Evolutionary conservation across 805 yeast species (phyloP).

Genomic region (Ogataea neopini): DNA sequence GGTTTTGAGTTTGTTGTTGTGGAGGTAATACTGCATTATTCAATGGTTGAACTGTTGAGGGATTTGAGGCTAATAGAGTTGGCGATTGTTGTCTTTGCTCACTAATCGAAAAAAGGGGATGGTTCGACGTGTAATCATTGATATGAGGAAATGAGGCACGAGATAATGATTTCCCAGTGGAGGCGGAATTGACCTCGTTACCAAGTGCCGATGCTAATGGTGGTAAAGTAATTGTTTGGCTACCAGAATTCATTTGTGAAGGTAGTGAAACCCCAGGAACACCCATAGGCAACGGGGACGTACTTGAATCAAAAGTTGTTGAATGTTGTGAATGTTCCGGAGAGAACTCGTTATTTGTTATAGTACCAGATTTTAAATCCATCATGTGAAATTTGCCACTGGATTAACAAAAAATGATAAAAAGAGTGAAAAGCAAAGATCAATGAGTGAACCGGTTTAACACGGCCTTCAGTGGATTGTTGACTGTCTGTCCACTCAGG

Average conservation of each 20-base stretch:
- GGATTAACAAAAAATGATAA: background rate
- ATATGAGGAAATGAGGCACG: constrained; percentile 1
- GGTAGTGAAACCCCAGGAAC: background rate
- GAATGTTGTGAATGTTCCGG: constrained; percentile 1
- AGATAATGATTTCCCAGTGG: background rate
- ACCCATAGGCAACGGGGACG: background rate
- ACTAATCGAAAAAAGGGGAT: background rate
- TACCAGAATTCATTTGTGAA: background rate
- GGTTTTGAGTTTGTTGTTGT: constrained; percentile 2
- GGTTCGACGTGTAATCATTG: constrained; percentile 10
- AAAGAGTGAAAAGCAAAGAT: constrained; percentile 1
- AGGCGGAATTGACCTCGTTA: background rate
- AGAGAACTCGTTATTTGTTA: background rate
- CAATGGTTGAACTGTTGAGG: background rate
- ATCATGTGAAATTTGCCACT: background rate
- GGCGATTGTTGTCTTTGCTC: constrained; percentile 1
- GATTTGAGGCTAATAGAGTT: background rate
- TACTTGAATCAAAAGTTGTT: background rate
- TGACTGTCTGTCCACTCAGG: background rate
- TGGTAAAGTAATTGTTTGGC: constrained; percentile 11
- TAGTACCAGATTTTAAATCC: background rate
- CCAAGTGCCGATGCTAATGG: constrained; percentile 13
- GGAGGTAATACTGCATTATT: background rate
- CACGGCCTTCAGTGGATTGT: background rate
- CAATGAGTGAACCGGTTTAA: background rate